Evolutionary conservation across 805 yeast genomes (phyloP), one percentile per base, ranked within the genome.

Genomic region (Maudiozyma turicensis): DNA sequence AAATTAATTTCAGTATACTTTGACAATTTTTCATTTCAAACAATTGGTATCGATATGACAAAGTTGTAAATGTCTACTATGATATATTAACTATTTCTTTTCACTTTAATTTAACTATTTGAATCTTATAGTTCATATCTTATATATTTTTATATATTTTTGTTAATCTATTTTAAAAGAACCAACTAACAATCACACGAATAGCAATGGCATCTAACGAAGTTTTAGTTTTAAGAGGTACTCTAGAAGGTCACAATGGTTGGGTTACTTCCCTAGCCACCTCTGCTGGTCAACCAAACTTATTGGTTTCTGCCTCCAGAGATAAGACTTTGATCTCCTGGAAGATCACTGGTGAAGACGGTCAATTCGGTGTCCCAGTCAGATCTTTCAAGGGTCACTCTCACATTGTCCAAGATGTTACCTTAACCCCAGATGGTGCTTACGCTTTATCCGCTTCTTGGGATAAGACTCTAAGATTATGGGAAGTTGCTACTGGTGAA

Each of bases 191-290:
- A 35, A 45, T 48, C 49, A 52, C 50, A 53, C 38, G 54, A 40
- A 48, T 51, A 43, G 50, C 41, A 68, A 84, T 84, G 90, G 78
- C 89, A 75, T 56, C 63, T 58, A 84, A 80, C 76, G 97, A 90
- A 86, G 95, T 90, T 83, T 82, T 91, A 80, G 96, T 91, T 76
- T 86, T 93, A 75, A 90, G 98, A 84, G 99, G 98, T 75, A 87
- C 98, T 83, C 85, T 93, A 74, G 97, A 91, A 80, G 96, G 88
- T 70, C 88, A 83, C 83, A 81, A 80, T 76, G 88, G 88, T 70
- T 91, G 98, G 98, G 99, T 93, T 71, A 93, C 99, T 62, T 82
- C 96, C 73, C 81, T 93, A 69, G 95, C 98, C 76, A 93, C 98
- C 78, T 84, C 95, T 72, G 85, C 89, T 70, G 89, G 90, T 72